Percentiles rank a stretch among this genome's conserved stretches.
phyloP scores from a whole-genome alignment of 2,329 filamentous ascomycete genomes.

The Epichloe gansuensis region DNA sequence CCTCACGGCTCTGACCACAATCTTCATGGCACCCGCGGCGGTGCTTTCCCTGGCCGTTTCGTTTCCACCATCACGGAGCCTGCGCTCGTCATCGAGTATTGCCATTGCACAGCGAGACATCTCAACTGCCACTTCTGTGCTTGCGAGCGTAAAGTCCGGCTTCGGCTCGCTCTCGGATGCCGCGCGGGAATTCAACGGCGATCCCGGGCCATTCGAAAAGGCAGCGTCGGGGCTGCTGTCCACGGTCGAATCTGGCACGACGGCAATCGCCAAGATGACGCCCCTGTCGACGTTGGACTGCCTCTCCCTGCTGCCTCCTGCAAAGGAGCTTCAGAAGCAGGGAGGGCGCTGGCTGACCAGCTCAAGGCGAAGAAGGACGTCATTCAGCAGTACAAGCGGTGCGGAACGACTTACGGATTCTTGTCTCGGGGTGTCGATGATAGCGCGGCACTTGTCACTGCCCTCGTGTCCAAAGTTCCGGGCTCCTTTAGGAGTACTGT shows the following conservation, averaged over 20 bases:
- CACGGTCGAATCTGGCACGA: conserved; percentile 7
- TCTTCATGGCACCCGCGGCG: background rate
- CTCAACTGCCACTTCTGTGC: conserved; percentile 6
- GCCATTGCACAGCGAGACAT: conserved; percentile 5
- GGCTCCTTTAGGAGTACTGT: background rate
- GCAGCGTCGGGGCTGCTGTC: conserved; percentile 3
- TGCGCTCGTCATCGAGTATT: background rate
- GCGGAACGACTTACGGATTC: conserved; percentile 2
- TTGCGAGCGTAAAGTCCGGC: conserved; percentile 6
- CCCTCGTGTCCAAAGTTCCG: background rate
- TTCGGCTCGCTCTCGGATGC: conserved; percentile 4
- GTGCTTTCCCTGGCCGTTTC: background rate
- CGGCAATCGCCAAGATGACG: conserved; percentile 5
- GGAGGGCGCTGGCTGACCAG: conserved; percentile 1
- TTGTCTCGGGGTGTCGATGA: background rate
- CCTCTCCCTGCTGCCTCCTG: conserved; percentile 4
- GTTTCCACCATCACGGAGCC: background rate
- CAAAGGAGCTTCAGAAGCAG: conserved; percentile 6
- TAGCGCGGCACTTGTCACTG: background rate
- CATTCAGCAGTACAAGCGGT: conserved; percentile 5
- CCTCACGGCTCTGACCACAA: background rate
- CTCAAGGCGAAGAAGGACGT: conserved; percentile 1
- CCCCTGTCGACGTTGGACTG: conserved; percentile 6
- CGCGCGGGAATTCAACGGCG: conserved; percentile 5
- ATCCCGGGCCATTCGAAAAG: conserved; percentile 1